These are phyloP conservation scores for Amesomyces nigricolor DNA, from an alignment of 2,329 filamentous ascomycete species.

Conservation along the genomic window DNA sequence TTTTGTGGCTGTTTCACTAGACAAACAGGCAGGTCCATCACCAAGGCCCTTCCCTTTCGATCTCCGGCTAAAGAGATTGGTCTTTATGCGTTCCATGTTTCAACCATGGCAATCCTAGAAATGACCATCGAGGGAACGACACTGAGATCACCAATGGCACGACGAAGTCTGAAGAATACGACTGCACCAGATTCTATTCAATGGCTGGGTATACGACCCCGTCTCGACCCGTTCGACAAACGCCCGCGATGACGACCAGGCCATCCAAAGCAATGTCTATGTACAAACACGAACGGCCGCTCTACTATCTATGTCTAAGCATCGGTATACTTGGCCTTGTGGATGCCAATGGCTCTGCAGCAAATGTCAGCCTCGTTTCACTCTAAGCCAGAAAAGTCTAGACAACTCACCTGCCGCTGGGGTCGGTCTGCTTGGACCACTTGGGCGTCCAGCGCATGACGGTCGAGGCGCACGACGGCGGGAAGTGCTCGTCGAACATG, in stretches of 20 bases:
- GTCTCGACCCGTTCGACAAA: not conserved
- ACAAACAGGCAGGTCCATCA: no score
- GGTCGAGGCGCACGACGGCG: slow-evolving; percentile 80
- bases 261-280: slow-evolving; percentile 12
- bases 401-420: slow-evolving; percentile 70
- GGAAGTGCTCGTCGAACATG: slow-evolving; percentile 99
- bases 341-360: slow-evolving; percentile 66
- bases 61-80: no score
- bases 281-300: slow-evolving; percentile 21
- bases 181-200: no score
- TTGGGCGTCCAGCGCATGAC: slow-evolving; percentile 96
- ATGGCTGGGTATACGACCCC: not conserved
- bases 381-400: not conserved
- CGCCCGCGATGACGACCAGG: not conserved
- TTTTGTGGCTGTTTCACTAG: no score
- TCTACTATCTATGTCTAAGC: slow-evolving; percentile 32
- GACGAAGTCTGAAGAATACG: no score
- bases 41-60: no score
- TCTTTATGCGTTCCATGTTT: no score
- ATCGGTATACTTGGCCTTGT: slow-evolving; percentile 66
- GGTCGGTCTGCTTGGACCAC: slow-evolving; percentile 94
- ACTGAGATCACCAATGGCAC: not conserved
- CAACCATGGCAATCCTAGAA: no score
- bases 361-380: slow-evolving; percentile 20
- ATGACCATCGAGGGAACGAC: no score